phyloP scores from a whole-genome alignment of 768 basidiomycete genomes.

The Gymnopilus dilepis region DNA sequence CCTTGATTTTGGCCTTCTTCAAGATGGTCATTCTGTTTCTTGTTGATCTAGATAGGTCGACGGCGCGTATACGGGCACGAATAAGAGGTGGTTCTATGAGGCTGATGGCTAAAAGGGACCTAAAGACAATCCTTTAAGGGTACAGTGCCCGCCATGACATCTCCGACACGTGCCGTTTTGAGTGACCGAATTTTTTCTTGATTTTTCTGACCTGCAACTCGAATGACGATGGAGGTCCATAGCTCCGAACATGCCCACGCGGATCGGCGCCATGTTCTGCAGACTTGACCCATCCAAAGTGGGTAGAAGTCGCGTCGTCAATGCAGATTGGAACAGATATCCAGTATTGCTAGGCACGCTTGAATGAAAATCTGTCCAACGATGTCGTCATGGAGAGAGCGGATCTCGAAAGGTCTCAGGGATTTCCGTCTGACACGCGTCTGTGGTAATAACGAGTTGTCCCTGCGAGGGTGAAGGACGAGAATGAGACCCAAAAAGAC shows the following conservation, averaged over 20 bases:
- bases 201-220: too few species aligned
- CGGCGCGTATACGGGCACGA: slow-evolving; percentile 19
- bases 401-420: too few species aligned
- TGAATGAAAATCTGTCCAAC: slow-evolving; percentile 15
- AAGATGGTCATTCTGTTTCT: slow-evolving; percentile 8
- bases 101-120: slow-evolving; percentile 21
- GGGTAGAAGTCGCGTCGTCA: slow-evolving; percentile 19
- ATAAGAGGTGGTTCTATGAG: slow-evolving; percentile 25
- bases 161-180: too few species aligned
- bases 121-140: too few species aligned
- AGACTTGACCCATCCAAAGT: slow-evolving; percentile 19
- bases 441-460: too few species aligned
- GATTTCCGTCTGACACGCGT: too few species aligned
- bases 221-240: slow-evolving; percentile 18
- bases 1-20: slow-evolving; percentile 11
- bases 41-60: neutral
- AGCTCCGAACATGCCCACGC: slow-evolving; percentile 21
- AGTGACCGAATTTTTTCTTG: too few species aligned
- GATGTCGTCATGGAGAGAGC: neutral
- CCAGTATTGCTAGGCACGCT: slow-evolving; percentile 11
- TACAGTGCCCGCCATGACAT: too few species aligned
- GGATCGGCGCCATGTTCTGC: slow-evolving; percentile 13
- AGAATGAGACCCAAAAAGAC: neutral
- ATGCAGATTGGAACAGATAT: neutral
- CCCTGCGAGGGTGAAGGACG: too few species aligned